Evolutionary conservation across 768 basidiomycete genomes (phyloP).

Genomic region (Trametes cinnabarina): DNA sequence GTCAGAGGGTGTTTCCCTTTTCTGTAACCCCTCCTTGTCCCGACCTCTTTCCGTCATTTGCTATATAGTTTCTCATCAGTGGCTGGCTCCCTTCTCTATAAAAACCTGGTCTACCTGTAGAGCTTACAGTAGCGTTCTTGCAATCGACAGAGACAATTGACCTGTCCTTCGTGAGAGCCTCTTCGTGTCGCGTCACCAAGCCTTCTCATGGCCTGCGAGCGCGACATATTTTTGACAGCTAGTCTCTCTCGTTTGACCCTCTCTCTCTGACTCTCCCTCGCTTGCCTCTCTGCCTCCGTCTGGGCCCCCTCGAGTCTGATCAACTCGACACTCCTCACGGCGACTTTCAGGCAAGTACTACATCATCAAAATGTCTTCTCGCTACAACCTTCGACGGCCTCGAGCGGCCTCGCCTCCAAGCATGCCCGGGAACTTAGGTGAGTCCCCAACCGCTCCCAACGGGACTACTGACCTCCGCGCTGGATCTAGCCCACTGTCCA

Average conservation of each 20-base stretch:
- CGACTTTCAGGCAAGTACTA: background rate
- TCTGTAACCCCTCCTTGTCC: too few species aligned
- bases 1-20: too few species aligned
- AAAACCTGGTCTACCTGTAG: too few species aligned
- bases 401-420: background rate
- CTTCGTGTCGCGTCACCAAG: too few species aligned
- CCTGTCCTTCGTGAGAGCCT: too few species aligned
- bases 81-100: too few species aligned
- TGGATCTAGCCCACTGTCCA: slow-evolving; percentile 2
- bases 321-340: slow-evolving; percentile 16
- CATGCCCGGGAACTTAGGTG: background rate
- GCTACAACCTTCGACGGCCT: slow-evolving; percentile 14
- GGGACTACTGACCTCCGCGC: background rate
- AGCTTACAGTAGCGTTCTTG: too few species aligned
- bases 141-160: too few species aligned
- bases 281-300: background rate
- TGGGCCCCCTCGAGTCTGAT: slow-evolving; percentile 20
- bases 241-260: background rate
- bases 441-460: background rate
- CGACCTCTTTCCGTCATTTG: too few species aligned
- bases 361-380: background rate
- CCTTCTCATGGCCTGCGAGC: too few species aligned
- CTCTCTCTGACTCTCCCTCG: background rate
- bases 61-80: too few species aligned
- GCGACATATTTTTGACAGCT: slow-evolving; percentile 9